phyloP scores from a whole-genome alignment of 2,329 filamentous ascomycete species.

The Talaromyces sp. region DNA sequence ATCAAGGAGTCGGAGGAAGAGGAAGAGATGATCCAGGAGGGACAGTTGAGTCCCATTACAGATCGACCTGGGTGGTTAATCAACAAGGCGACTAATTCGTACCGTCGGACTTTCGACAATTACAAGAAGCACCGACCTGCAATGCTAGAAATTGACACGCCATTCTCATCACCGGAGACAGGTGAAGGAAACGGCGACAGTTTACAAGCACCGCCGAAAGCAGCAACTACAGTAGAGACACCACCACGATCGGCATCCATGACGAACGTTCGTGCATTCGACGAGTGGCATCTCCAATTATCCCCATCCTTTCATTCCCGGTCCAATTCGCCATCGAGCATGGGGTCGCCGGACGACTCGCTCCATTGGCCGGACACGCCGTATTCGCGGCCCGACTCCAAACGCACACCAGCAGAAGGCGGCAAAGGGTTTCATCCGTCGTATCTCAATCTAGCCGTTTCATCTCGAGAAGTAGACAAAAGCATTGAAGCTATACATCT shows the following conservation, averaged over 20 bases:
- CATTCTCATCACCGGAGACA: neutral
- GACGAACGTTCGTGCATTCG: conserved; percentile 17
- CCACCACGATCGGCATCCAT: conserved; percentile 9
- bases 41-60: conserved; percentile 10
- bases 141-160: neutral
- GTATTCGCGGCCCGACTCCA: conserved; percentile 35
- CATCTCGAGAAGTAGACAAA: conserved; percentile 30
- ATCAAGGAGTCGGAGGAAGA: conserved; percentile 14
- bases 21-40: conserved; percentile 16
- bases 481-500: conserved; percentile 35
- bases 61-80: neutral
- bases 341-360: conserved; percentile 27
- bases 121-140: conserved; percentile 9
- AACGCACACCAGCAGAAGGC: conserved; percentile 29
- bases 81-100: conserved; percentile 15
- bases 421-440: conserved; percentile 29
- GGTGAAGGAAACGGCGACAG: neutral
- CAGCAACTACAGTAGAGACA: conserved; percentile 1
- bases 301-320: conserved; percentile 18
- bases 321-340: conserved; percentile 32
- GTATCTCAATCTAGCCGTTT: conserved; percentile 34
- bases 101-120: conserved; percentile 9
- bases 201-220: conserved; percentile 7
- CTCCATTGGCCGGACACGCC: conserved; percentile 34
- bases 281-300: conserved; percentile 16